A percentile compares a stretch with the other conserved stretches of the same genome.
phyloP scores from a whole-genome alignment of 192 early-diverging fungal species.

The Podila horticola region DNA sequence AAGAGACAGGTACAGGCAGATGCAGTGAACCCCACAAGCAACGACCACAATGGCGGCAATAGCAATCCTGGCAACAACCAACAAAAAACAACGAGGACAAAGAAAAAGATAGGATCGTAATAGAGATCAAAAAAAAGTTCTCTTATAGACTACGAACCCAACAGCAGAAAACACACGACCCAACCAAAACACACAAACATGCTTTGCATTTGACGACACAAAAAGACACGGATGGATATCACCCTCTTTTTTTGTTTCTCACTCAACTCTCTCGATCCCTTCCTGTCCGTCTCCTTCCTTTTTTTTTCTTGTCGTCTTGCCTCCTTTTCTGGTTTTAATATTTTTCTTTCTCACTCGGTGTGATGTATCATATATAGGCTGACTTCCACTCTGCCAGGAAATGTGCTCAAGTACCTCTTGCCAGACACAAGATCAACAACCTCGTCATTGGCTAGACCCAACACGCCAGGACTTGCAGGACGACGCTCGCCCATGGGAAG shows the following conservation, averaged over 20 bases:
- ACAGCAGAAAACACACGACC: not conserved
- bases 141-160: not conserved
- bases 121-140: not conserved
- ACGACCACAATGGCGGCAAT: no score
- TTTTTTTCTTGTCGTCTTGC: not conserved
- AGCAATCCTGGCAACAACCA: no score
- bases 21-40: no score
- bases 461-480: not conserved
- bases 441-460: constrained; percentile 2
- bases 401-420: constrained; percentile 42
- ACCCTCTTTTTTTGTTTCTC: not conserved
- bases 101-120: not conserved
- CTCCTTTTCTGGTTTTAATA: constrained; percentile 1
- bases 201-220: no score
- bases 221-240: not conserved
- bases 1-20: no score
- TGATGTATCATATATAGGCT: not conserved
- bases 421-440: constrained; percentile 29
- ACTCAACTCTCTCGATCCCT: not conserved
- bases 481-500: not conserved
- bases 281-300: constrained; percentile 1
- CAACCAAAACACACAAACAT: not conserved
- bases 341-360: not conserved
- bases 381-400: constrained; percentile 32
- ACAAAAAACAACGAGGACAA: no score